A percentile compares a stretch with the other conserved stretches of the same genome.
These are phyloP conservation scores for Usnea hakonensis DNA, from an alignment of 495 filamentous ascomycete genomes.

Conservation along the genomic window DNA sequence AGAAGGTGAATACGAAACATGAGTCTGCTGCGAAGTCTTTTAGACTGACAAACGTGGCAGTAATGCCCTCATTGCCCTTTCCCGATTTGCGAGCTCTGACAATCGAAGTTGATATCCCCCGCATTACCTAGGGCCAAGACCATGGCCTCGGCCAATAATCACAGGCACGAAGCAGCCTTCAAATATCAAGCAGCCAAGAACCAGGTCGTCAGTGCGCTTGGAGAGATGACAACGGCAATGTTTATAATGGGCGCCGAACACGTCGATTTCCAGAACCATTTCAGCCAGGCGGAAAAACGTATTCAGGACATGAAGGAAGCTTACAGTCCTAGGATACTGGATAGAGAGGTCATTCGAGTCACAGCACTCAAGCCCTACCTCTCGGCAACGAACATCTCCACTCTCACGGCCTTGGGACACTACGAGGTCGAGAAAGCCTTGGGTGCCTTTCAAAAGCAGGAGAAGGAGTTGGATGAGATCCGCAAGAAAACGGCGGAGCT, in stretches of 20 bases:
- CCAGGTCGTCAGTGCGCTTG: not conserved
- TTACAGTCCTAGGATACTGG: not conserved
- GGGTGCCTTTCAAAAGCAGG: not conserved
- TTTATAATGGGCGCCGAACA: not conserved
- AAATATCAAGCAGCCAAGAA: not conserved
- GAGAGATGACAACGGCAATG: not conserved
- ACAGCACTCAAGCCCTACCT: not conserved
- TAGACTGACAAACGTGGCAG: not conserved
- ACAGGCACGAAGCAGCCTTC: not conserved
- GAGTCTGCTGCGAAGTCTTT: not conserved
- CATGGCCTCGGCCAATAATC: not conserved
- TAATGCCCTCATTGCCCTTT: not conserved
- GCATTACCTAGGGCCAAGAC: not conserved
- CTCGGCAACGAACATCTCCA: not conserved
- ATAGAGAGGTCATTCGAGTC: not conserved
- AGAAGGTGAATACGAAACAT: not conserved
- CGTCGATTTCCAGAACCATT: not conserved
- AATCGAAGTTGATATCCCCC: no score
- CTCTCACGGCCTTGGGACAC: not conserved
- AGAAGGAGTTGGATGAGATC: not conserved
- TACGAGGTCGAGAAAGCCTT: not conserved
- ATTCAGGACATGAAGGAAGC: not conserved
- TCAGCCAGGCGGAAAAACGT: not conserved
- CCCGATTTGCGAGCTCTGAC: not conserved
- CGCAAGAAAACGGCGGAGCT: not conserved